A percentile compares a stretch with the other conserved stretches of the same genome.
phyloP scores from a whole-genome alignment of 805 yeast species.

The Yarrowia sp. region DNA sequence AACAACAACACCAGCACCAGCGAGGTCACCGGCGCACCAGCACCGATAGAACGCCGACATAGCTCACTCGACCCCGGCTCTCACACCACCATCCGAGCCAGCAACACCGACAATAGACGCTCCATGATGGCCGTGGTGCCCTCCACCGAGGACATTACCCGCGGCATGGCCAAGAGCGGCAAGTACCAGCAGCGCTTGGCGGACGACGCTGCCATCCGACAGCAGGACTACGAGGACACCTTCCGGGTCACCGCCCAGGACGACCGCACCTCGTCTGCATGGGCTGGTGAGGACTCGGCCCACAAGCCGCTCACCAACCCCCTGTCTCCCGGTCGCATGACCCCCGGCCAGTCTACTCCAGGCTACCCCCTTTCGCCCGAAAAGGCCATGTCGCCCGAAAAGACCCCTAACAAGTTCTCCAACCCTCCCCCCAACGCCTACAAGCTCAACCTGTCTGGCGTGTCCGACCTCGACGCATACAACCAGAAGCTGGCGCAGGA shows the following conservation, averaged over 20 bases:
- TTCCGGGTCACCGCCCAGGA: not conserved
- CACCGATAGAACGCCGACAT: not conserved
- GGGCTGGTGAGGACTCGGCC: not conserved
- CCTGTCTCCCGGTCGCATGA: not conserved
- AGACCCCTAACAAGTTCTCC: not conserved
- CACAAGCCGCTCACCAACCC: not conserved
- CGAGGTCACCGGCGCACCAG: not conserved
- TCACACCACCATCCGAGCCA: not conserved
- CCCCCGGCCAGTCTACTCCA: not conserved
- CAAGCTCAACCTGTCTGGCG: not conserved
- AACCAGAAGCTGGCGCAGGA: constrained; percentile 23
- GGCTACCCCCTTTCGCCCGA: not conserved
- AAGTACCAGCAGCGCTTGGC: constrained; percentile 21
- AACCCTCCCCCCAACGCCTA: constrained; percentile 18
- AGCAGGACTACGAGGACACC: constrained; percentile 18
- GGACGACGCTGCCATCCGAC: constrained; percentile 6
- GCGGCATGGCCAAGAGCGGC: not conserved
- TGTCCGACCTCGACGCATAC: not conserved
- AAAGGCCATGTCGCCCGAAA: not conserved
- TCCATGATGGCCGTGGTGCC: not conserved
- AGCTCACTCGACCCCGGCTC: not conserved
- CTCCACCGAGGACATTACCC: not conserved
- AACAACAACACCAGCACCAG: too few relatives aligned
- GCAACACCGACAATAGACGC: not conserved
- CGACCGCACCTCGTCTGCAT: not conserved